Evolutionary conservation across 192 early-diverging fungal species (phyloP), one percentile per base, ranked within the genome.

Genomic region (Linnemannia hyalina): DNA sequence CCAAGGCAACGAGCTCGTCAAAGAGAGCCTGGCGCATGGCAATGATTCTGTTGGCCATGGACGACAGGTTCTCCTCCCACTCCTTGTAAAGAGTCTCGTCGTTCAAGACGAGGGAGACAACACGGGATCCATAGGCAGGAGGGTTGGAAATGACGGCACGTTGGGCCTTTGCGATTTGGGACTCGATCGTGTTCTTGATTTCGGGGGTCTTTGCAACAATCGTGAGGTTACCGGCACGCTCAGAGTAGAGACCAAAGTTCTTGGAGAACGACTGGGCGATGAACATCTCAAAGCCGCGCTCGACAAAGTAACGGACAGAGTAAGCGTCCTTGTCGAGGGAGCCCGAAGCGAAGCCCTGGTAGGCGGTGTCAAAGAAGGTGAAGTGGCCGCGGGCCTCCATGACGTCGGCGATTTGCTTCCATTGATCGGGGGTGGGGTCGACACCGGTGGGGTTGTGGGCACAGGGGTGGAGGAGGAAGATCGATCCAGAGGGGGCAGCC

Each of bases 391-490:
- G 95, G 76, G 91, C 88, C 85, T 90, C 88, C 88, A 97, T 94
- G 18, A 96, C 93, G 36, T 95, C 93, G 36, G 98, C 97, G 77
- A 99, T 98, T 69, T 90, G 85, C 88, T 94, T 94, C 98, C 98
- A 99, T 88, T 99, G 96, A 72, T 95, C 97, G 29, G 92, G 90
- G 2, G 98, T 96, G 35, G 98, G 98, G 85, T 99, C 98, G 54
- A 99, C 97, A 87, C 98, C 98, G 0, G 98, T 99, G 41, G 98
- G 98, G 93, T 99, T 99, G 90, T 99, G 98, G 26, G 98, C 98
- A 82, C 98, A 99, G 13, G 97, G 95, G 89, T 99, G 98, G 32
- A 99, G 87, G 70, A 98, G 88, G 74, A 99, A 88, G 82, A 99
- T 96, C 29, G 97, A 97, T 54, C 94, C 93, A 18, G 88, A 80